Evolutionary conservation across 805 yeast genomes (phyloP), one percentile per base, ranked within the genome.

Genomic region (Ogataea methanolica): DNA sequence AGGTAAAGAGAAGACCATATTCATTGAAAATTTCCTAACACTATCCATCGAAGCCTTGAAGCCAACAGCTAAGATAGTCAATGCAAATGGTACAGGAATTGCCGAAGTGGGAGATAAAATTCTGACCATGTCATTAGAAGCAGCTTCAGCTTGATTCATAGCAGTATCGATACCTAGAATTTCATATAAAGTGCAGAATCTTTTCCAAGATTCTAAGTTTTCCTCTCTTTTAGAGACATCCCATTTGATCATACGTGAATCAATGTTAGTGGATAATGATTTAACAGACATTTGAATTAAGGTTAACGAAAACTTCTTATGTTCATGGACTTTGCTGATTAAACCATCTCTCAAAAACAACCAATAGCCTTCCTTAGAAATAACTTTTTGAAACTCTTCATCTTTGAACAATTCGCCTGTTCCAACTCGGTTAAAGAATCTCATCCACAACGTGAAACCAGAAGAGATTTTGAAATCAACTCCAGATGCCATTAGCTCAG

Each of bases 111-210:
- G 73, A 0, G 72, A 59, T 22, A 88, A 70, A 14, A 87, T 62
- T 1, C 67, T 67, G 1, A 79, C 61, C 39, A 90, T 77, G 56
- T 88, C 96, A 7, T 67, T 67, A 1, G 76, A 65, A 0, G 94
- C 92, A 12, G 88, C 96, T 55, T 83, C 82, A 0, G 91, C 81
- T 64, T 91, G 97, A 56, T 91, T 90, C 56, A 88, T 67, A 0
- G 96, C 86, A 0, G 96, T 81, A 61, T 90, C 97, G 36, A 90
- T 75, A 1, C 89, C 94, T 26, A 88, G 67, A 41, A 90, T 85
- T 59, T 90, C 96, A 57, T 79, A 85, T 14, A 90, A 66, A 0
- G 96, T 87, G 26, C 80, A 72, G 57, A 73, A 90, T 49, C 87
- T 74, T 39, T 78, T 73, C 97, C 97, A 90, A 21, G 80, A 75